These are phyloP conservation scores for Ceratocystis albifundus DNA, from an alignment of 2,329 filamentous ascomycete genomes.

Conservation along the genomic window DNA sequence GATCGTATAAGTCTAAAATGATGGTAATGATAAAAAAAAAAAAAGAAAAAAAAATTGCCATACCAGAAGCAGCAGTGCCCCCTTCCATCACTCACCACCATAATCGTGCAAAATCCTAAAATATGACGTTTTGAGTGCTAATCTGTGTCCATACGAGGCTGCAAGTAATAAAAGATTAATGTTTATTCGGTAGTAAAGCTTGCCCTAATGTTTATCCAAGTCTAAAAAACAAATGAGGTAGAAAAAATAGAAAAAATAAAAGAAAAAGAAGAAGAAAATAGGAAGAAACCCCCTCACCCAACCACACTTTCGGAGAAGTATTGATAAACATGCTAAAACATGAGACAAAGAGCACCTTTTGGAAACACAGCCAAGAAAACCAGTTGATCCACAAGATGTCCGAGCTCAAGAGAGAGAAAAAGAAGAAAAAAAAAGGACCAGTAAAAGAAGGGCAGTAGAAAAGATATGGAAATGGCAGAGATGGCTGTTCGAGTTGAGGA, in stretches of 20 bases:
- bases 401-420: background rate
- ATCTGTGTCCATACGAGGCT: background rate
- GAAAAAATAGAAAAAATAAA: background rate
- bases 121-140: background rate
- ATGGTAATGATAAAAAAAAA: too few relatives aligned
- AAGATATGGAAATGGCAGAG: background rate
- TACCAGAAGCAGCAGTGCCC: background rate
- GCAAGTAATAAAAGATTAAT: conserved; percentile 4
- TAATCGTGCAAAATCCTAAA: background rate
- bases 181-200: conserved; percentile 10
- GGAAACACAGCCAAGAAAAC: background rate
- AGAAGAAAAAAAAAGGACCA: too few relatives aligned
- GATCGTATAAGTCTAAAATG: too few relatives aligned
- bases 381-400: background rate
- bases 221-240: conserved; percentile 5
- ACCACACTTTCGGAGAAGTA: background rate
- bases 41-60: too few relatives aligned
- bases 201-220: conserved; percentile 13
- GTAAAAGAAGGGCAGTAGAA: background rate
- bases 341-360: background rate
- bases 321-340: conserved; percentile 4
- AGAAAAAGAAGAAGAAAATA: background rate
- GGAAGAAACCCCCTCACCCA: background rate
- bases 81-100: too few relatives aligned
- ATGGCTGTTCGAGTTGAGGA: background rate